These are phyloP conservation scores for Malassezia obtusa DNA, from an alignment of 1,284 basidiomycete genomes.

Conservation along the genomic window DNA sequence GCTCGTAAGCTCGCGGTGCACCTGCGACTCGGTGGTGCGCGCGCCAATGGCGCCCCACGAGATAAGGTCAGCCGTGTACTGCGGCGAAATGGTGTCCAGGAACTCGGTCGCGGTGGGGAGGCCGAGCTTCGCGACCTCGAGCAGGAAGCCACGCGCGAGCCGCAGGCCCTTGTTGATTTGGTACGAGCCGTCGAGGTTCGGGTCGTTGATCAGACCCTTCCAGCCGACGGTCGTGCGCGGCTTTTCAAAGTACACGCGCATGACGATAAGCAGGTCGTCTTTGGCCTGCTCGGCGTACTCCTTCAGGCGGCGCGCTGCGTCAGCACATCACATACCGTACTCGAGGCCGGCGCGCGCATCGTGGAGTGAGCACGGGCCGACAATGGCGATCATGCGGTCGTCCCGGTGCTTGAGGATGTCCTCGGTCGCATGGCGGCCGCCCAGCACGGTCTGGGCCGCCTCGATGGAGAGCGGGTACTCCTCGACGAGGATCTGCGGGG, in stretches of 20 bases:
- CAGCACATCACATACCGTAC: constrained; percentile 20
- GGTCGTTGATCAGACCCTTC: constrained; percentile 95
- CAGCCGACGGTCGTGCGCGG: constrained; percentile 83
- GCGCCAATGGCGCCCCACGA: constrained; percentile 90
- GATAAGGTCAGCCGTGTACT: constrained; percentile 91
- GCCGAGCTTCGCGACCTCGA: constrained; percentile 53
- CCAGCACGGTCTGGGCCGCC: constrained; percentile 33
- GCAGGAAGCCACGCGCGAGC: constrained; percentile 74
- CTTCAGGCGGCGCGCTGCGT: constrained; percentile 52
- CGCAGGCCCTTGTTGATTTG: constrained; percentile 93
- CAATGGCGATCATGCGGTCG: constrained; percentile 43
- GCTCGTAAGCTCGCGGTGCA: constrained; percentile 73
- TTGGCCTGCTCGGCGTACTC: constrained; percentile 69
- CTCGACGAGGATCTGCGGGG: constrained; percentile 43
- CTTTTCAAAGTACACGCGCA: constrained; percentile 54
- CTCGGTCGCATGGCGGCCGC: constrained; percentile 31
- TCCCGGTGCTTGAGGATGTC: constrained; percentile 37
- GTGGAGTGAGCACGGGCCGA: constrained; percentile 46
- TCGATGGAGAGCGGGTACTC: constrained; percentile 38
- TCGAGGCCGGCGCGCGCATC: constrained; percentile 43
- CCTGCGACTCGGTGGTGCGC: constrained; percentile 73
- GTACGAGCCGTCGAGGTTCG: constrained; percentile 68
- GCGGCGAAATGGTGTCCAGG: constrained; percentile 70
- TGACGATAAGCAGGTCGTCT: constrained; percentile 84
- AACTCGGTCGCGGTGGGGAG: constrained; percentile 50